Conservation (phyloP, 1,284 basidiomycete genomes). For the Thelephora terrestris region DNA sequence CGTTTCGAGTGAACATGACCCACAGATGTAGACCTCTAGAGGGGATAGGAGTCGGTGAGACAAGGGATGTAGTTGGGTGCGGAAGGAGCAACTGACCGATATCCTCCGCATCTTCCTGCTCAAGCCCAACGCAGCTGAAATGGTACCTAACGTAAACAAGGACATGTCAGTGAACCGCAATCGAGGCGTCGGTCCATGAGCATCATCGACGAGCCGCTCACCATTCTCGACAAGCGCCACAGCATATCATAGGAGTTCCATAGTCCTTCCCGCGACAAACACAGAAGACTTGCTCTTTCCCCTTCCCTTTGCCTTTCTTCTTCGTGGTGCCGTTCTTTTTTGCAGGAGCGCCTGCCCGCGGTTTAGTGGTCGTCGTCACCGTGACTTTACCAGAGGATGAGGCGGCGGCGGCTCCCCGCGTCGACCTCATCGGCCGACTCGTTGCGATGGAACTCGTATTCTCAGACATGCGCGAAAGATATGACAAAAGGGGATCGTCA, state of each 20-base stretch:
- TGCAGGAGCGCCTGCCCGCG: background rate
- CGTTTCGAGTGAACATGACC: conserved; percentile 52
- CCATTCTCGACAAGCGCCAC: conserved; percentile 67
- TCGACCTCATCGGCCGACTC: background rate
- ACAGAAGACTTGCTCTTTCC: conserved; percentile 33
- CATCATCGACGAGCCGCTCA: conserved; percentile 25
- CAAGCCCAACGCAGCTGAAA: conserved; percentile 56
- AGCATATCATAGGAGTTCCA: conserved; percentile 74
- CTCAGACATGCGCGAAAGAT: background rate
- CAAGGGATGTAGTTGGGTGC: conserved; percentile 1
- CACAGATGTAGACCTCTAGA: conserved; percentile 61
- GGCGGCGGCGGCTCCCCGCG: background rate
- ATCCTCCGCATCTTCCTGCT: conserved; percentile 55
- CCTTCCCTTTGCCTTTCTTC: conserved; percentile 10
- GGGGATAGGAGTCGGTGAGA: conserved; percentile 7
- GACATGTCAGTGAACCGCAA: conserved; percentile 3
- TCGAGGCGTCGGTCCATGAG: conserved; percentile 2
- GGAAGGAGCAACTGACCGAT: conserved; percentile 39
- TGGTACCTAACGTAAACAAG: conserved; percentile 48
- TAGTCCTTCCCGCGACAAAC: conserved; percentile 56
- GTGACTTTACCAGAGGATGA: background rate
- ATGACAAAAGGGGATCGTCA: no score
- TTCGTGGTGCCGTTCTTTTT: background rate
- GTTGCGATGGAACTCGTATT: background rate
- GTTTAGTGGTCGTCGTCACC: background rate